Percentiles rank a stretch among this genome's conserved stretches.
Conservation (phyloP, 2,329 filamentous ascomycete species). For the Sphaerulina vaccinii region DNA sequence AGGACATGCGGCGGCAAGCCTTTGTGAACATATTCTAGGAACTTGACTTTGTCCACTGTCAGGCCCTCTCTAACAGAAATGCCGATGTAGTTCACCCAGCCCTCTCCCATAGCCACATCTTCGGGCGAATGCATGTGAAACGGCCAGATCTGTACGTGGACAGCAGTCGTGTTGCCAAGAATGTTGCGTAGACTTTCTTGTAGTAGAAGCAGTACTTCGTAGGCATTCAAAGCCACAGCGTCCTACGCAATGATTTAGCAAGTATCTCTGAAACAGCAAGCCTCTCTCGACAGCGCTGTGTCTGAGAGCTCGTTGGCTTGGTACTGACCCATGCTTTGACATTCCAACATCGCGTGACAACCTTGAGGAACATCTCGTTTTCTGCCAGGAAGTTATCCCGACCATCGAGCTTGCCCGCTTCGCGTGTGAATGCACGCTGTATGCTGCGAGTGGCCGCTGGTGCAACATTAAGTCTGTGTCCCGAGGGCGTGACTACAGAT, state of each 20-base stretch:
- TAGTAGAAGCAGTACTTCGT: background rate
- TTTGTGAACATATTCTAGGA: background rate
- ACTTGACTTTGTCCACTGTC: background rate
- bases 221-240: too few species aligned
- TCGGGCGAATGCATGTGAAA: background rate
- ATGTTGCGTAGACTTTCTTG: background rate
- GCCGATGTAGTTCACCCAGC: slow-evolving; percentile 8
- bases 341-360: slow-evolving; percentile 4
- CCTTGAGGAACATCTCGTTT: slow-evolving; percentile 3
- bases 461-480: background rate
- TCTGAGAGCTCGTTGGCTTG: too few species aligned
- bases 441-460: slow-evolving; percentile 1
- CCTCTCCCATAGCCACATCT: slow-evolving; percentile 3
- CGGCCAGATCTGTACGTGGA: slow-evolving; percentile 5
- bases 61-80: too few species aligned
- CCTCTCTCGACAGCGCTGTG: too few species aligned
- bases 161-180: background rate
- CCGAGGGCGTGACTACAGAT: slow-evolving; percentile 5
- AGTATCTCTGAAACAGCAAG: too few species aligned
- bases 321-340: too few species aligned
- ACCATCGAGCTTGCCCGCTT: background rate
- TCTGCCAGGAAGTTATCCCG: background rate
- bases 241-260: too few species aligned
- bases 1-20: too few species aligned
- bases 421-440: slow-evolving; percentile 5